Percentiles rank a stretch among this genome's conserved stretches.
Evolutionary conservation across 768 basidiomycete species (phyloP).

Genomic region (Exsudoporus frostii): DNA sequence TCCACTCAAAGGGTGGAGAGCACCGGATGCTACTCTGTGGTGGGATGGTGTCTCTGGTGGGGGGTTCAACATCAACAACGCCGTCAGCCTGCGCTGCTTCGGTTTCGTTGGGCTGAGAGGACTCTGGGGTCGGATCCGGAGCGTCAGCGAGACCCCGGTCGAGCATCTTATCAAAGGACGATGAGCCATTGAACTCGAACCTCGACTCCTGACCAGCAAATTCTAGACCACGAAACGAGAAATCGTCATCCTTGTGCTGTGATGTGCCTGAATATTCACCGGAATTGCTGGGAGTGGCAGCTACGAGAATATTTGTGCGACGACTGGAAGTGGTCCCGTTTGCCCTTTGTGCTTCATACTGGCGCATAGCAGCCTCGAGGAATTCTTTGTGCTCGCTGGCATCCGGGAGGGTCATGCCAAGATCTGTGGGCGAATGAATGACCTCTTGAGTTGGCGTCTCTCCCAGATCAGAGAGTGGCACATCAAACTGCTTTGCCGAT

Average conservation of each 20-base stretch:
- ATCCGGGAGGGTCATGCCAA: constrained; percentile 49
- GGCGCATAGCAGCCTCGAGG: constrained; percentile 22
- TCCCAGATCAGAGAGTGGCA: constrained; percentile 58
- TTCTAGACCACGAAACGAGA: constrained; percentile 13
- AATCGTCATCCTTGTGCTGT: constrained; percentile 10
- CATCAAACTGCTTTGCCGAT: constrained; percentile 46
- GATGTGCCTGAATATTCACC: constrained; percentile 25
- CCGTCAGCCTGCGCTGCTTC: constrained; percentile 4
- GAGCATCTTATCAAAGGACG: constrained; percentile 40
- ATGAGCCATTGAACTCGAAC: constrained; percentile 39
- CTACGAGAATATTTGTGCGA: constrained; percentile 41
- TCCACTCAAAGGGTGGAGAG: constrained; percentile 22
- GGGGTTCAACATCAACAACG: constrained; percentile 2
- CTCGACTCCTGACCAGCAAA: constrained; percentile 24
- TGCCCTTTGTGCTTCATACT: constrained; percentile 25
- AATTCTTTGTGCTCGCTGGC: constrained; percentile 35
- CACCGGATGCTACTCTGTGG: neutral
- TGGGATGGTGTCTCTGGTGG: neutral
- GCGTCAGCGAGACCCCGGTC: constrained; percentile 30
- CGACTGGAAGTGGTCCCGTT: constrained; percentile 6
- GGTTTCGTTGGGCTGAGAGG: constrained; percentile 8
- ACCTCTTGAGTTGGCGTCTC: constrained; percentile 30
- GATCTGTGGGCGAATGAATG: constrained; percentile 35
- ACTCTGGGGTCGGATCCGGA: constrained; percentile 23
- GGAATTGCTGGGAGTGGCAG: constrained; percentile 49